Evolutionary conservation across 352 stramenopile genomes (phyloP).

Genomic region (Phytophthora tubulina): DNA sequence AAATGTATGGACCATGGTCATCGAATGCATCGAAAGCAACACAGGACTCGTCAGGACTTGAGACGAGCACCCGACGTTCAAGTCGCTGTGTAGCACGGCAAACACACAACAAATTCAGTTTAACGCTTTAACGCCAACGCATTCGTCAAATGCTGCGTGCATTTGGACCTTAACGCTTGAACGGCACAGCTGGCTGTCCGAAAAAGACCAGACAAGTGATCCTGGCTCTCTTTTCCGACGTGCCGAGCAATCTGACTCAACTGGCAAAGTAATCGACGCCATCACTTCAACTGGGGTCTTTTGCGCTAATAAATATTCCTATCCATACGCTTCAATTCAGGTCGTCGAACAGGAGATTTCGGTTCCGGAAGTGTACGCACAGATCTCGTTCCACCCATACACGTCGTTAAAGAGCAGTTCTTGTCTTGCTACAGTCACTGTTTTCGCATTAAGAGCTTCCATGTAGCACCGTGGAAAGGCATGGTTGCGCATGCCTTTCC

Average conservation of each 20-base stretch:
- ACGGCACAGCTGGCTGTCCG: conserved; percentile 2
- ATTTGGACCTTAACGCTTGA: conserved; percentile 11
- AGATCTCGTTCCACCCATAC: conserved; percentile 40
- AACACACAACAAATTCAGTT: too few relatives aligned
- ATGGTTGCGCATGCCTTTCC: conserved; percentile 22
- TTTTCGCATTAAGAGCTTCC: conserved; percentile 24
- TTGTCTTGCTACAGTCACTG: conserved; percentile 18
- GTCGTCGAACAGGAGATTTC: conserved; percentile 40
- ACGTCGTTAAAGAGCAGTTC: conserved; percentile 37
- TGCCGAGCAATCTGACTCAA: conserved; percentile 13
- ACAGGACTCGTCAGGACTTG: too few relatives aligned
- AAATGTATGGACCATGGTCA: too few relatives aligned
- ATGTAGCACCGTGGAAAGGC: conserved; percentile 30
- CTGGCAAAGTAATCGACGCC: too few relatives aligned
- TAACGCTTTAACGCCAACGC: too few relatives aligned
- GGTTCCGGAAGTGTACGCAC: conserved; percentile 31
- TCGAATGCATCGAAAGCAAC: neutral
- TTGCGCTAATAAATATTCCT: conserved; percentile 7
- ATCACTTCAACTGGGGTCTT: conserved; percentile 11
- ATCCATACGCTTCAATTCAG: conserved; percentile 26
- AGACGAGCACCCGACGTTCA: conserved; percentile 7
- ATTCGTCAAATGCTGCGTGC: neutral
- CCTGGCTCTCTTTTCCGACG: too few relatives aligned
- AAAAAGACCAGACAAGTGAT: conserved; percentile 2
- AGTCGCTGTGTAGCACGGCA: neutral